Base-by-base conservation (phyloP, 2,329 filamentous ascomycete genomes). In the Phialemoniopsis sp. region DNA sequence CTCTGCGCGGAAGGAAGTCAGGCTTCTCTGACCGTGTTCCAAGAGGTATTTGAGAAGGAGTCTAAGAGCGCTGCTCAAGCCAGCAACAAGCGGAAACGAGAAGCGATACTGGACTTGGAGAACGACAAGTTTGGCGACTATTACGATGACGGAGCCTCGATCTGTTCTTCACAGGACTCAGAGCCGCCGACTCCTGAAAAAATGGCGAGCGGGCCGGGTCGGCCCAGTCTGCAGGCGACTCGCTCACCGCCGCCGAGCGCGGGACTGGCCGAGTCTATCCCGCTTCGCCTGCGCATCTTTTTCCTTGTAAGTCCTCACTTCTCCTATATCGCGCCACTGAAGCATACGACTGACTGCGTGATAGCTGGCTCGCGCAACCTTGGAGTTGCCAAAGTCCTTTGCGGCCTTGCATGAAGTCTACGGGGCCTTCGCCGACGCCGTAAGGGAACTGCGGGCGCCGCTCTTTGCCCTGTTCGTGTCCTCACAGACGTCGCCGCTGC, bases 21-120 rank as follows among this genome's bases (percentile, higher is more conserved):
- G n/a, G 60, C 76, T 13, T 67, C 67, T 3, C 57, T 72, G 31
- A 72, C 66, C 2, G 67, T 76, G 8, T 89, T 80, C 51, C 68
- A 67, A 3, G 80, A 87, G 52, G 64, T 90, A 4, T 91, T 86
- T 63, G 68, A 73, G 16, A 76, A 78, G 38, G 87, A 90, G 59
- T 76, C 75, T 3, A 71, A 63, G 43, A 66, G 64, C 46, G 59
- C 51, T 36, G 68, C 62, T 45, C 63, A 50, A 45, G 66, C 51
- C 17, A 58, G 58, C 14, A 72, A 65, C 43, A 78, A 78, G 49
- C 63, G 75, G 15, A 78, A 76, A 46, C 59, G 69, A 28, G 61
- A 62, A 4, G 48, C 60, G 16, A 59, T 59, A 19, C 62, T 82
- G 8, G 76, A 84, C 41, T 56, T 83, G 7, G 75, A 81, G 13